Evolutionary conservation across 2,329 filamentous ascomycete species (phyloP).

Genomic region (Drechslerella coelobrocha): DNA sequence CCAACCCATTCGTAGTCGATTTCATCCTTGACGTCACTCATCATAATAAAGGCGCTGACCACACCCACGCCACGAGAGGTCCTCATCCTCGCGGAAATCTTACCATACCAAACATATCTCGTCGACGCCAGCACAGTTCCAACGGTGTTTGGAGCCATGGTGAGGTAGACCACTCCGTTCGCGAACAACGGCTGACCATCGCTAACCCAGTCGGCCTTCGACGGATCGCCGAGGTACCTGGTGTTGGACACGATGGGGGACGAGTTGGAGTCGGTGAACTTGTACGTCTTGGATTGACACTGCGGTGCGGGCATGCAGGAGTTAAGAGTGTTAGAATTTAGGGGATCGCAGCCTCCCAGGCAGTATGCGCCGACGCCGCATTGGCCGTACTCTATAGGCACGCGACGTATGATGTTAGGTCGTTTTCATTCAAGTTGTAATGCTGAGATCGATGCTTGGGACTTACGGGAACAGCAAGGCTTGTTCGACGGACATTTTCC

Average conservation of each 20-base stretch:
- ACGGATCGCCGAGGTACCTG: conserved; percentile 84
- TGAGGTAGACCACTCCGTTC: conserved; percentile 77
- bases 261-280: conserved; percentile 73
- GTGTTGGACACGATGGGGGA: conserved; percentile 68
- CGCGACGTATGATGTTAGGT: background rate
- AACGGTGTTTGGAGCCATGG: conserved; percentile 83
- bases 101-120: conserved; percentile 96
- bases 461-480: conserved; percentile 83
- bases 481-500: conserved; percentile 72
- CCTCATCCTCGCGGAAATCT: conserved; percentile 82
- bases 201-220: conserved; percentile 83
- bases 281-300: conserved; percentile 77
- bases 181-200: conserved; percentile 76
- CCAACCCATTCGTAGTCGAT: conserved; percentile 97
- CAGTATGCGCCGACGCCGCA: conserved; percentile 93
- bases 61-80: conserved; percentile 85
- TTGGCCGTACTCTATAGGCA: conserved; percentile 77
- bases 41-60: conserved; percentile 94
- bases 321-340: conserved; percentile 80
- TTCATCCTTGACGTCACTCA: conserved; percentile 96
- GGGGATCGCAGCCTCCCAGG: conserved; percentile 90
- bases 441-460: background rate
- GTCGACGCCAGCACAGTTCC: conserved; percentile 87
- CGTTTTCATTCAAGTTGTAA: background rate
- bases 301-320: conserved; percentile 84